Evolutionary conservation across 2,329 filamentous ascomycete species (phyloP).

Genomic region (Verticillium nonalfalfae): DNA sequence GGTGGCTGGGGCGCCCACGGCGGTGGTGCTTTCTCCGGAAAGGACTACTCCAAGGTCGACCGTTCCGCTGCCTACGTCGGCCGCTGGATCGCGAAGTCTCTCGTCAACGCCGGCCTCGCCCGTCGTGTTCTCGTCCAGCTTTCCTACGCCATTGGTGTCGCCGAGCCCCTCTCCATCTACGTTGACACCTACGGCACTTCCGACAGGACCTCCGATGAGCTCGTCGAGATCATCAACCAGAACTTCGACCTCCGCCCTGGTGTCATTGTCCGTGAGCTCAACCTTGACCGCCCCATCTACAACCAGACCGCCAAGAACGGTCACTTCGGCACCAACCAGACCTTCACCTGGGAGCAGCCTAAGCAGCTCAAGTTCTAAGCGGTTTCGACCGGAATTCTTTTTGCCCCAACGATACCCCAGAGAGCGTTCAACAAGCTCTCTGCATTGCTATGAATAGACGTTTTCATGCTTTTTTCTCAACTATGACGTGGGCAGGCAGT

Average conservation of each 20-base stretch:
- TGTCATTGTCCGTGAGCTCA: conserved; percentile 97
- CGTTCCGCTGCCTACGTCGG: conserved; percentile 95
- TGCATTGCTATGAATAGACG: conserved; percentile 14
- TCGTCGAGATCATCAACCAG: conserved; percentile 86
- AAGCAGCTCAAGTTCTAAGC: conserved; percentile 87
- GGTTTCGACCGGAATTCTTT: not conserved
- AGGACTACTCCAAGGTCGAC: conserved; percentile 99
- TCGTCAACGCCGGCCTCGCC: conserved; percentile 81
- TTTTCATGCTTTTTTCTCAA: conserved; percentile 11
- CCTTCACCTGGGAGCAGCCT: conserved; percentile 97
- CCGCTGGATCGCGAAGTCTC: conserved; percentile 98
- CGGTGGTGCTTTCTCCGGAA: conserved; percentile 99
- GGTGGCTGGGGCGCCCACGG: conserved; percentile 99
- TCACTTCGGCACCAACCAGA: conserved; percentile 96
- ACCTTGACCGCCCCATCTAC: conserved; percentile 96
- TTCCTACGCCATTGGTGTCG: conserved; percentile 98
- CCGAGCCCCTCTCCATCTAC: conserved; percentile 95
- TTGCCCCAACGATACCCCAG: conserved; percentile 5
- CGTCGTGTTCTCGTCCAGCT: conserved; percentile 95
- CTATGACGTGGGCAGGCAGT: conserved; percentile 11
- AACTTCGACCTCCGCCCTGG: conserved; percentile 98
- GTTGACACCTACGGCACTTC: conserved; percentile 98
- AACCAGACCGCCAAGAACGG: conserved; percentile 98
- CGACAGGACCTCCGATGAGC: conserved; percentile 79
- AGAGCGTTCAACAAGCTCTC: conserved; percentile 14